Conservation (phyloP, 1,284 basidiomycete species). For the Heliocybe sulcata region DNA sequence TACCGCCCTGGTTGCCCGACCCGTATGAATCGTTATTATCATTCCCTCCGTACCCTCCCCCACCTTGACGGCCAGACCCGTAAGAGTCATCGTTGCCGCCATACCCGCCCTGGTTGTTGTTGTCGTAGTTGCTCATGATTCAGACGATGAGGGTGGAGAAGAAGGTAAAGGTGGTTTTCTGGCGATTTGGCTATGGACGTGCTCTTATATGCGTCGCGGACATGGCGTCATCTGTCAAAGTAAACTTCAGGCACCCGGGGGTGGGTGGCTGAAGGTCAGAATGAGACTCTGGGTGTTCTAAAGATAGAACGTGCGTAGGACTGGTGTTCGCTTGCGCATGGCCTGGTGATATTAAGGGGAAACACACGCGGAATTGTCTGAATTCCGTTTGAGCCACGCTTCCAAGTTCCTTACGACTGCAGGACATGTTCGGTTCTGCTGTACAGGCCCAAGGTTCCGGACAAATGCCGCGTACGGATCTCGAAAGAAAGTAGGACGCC, state of each 20-base stretch:
- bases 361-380: too few relatives aligned
- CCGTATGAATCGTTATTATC: neutral
- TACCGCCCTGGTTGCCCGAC: neutral
- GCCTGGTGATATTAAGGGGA: too few relatives aligned
- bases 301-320: too few relatives aligned
- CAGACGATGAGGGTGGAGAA: neutral
- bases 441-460: too few relatives aligned
- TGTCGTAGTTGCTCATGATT: slow-evolving; percentile 4
- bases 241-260: neutral
- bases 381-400: too few relatives aligned
- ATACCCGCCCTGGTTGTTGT: slow-evolving; percentile 1
- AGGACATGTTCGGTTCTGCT: too few relatives aligned
- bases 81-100: slow-evolving; percentile 2
- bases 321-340: too few relatives aligned
- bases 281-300: neutral
- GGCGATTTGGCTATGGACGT: neutral
- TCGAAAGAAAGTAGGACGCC: too few relatives aligned
- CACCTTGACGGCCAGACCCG: neutral
- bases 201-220: neutral
- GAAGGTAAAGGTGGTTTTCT: neutral
- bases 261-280: neutral
- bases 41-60: neutral
- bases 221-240: neutral
- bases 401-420: too few relatives aligned
- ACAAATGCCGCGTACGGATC: too few relatives aligned